Base-by-base conservation (phyloP, 108 stramenopile genomes). In the Asterionellopsis glacialis region DNA sequence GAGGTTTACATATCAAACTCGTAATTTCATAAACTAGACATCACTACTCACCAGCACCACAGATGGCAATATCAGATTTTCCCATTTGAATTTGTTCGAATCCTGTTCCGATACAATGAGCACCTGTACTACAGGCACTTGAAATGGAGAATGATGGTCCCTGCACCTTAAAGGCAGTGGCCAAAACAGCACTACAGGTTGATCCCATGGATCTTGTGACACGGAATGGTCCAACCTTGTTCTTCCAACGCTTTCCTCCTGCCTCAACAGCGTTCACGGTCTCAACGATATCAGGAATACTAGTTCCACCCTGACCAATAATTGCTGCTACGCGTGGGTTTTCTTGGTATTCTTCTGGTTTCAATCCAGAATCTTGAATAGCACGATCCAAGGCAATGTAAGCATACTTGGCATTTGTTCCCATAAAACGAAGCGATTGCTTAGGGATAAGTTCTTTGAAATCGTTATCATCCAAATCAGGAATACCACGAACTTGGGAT, bases 201-300 rank as follows among this genome's bases (percentile, higher is more conserved):
- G 89, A 90, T 67, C 94, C 94, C 94, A 95, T 95, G 63, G 84
- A 82, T 54, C 94, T 60, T 10, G 94, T 95, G 55, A 95, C 94
- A 59, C 94, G 94, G 78, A 92, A 95, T 13, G 94, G 94, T 22
- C 94, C 94, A 51, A 95, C 90, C 85, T 95, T 90, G 73, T 95
- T 95, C 85, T 88, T 90, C 93, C 93, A 94, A 25, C 93, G 75
- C 67, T 87, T 84, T 33, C 54, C 76, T 15, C 87, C 88, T 10
- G 33, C 57, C 66, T 75, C 56, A n/a, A 95, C 94, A 19, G 94
- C 94, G 25, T 86, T 79, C 16, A 89, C 86, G 4, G 94, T 95
- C 71, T 91, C 94, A 39, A 88, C 88, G 62, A 95, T 92, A 65
- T 95, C 94, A 0, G 94, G 90, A 65, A 95, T 95, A 57, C 64